A percentile compares a stretch with the other conserved stretches of the same genome.
These are phyloP conservation scores for Grigorovia humatica DNA, from an alignment of 805 yeast species.

Conservation along the genomic window DNA sequence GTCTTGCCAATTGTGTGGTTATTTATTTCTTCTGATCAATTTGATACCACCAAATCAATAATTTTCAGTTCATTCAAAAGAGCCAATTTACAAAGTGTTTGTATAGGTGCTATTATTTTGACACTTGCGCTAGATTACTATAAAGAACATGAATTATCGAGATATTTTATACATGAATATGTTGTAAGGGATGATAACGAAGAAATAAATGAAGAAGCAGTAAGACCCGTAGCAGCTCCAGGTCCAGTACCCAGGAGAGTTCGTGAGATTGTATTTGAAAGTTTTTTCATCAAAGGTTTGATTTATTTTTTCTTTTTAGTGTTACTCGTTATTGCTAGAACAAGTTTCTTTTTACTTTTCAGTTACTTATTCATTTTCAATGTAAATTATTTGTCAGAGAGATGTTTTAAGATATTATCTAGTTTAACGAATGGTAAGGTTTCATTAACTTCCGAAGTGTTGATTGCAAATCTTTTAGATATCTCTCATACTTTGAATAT, in stretches of 20 bases:
- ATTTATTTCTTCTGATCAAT: not conserved
- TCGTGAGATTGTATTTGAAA: not conserved
- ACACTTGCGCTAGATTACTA: conserved; percentile 12
- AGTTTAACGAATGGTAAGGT: not conserved
- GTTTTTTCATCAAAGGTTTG: not conserved
- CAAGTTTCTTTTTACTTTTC: not conserved
- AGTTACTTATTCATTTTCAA: not conserved
- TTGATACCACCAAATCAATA: not conserved
- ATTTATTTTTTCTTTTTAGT: not conserved
- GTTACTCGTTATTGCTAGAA: not conserved
- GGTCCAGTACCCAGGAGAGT: not conserved
- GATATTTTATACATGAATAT: conserved; percentile 12
- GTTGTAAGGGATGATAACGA: conserved; percentile 10
- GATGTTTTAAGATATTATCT: not conserved
- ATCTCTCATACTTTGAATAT: not conserved
- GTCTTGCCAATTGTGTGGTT: conserved; percentile 6
- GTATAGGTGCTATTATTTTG: conserved; percentile 13
- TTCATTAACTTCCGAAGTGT: not conserved
- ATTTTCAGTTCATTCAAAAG: conserved; percentile 5
- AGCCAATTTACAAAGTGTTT: conserved; percentile 12
- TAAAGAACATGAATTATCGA: conserved; percentile 10
- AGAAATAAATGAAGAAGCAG: conserved; percentile 3
- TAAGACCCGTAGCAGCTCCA: not conserved
- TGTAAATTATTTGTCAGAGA: not conserved
- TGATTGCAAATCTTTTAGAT: not conserved